Evolutionary conservation across 2,329 filamentous ascomycete genomes (phyloP).

Genomic region (Clarireedia homoeocarpa): DNA sequence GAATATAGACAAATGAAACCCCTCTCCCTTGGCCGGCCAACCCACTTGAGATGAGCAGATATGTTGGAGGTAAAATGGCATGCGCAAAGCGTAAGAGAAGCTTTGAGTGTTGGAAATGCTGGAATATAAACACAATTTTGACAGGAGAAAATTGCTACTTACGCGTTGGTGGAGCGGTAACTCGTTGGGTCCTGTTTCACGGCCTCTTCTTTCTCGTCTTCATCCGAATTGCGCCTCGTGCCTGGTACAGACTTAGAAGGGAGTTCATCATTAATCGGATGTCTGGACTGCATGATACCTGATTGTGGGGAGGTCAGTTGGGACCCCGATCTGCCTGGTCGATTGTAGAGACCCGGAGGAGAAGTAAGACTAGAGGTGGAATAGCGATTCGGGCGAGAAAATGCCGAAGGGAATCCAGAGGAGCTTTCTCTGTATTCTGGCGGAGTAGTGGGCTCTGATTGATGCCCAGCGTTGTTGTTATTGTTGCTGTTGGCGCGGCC

Average conservation of each 20-base stretch:
- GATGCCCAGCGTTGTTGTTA: constrained; percentile 51
- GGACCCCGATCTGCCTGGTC: constrained; percentile 68
- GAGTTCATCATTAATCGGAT: constrained; percentile 54
- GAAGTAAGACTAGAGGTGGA: constrained; percentile 83
- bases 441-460: constrained; percentile 92
- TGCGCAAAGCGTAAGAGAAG: too few species aligned
- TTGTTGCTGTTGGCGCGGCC: constrained; percentile 39
- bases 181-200: constrained; percentile 62
- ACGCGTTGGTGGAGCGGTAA: constrained; percentile 70
- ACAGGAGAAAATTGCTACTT: constrained; percentile 41
- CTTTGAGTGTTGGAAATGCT: neutral
- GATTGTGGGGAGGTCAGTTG: constrained; percentile 72
- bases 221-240: constrained; percentile 84
- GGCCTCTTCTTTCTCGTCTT: constrained; percentile 76
- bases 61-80: too few species aligned
- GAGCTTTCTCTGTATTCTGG: constrained; percentile 76
- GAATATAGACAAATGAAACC: too few species aligned
- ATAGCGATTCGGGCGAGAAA: constrained; percentile 80
- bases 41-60: too few species aligned
- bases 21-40: too few species aligned
- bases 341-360: constrained; percentile 66
- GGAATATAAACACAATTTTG: neutral
- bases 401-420: constrained; percentile 67
- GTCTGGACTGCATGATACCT: constrained; percentile 50
- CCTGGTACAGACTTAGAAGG: constrained; percentile 81